Evolutionary conservation across 1,139 yeast genomes (phyloP), one percentile per base, ranked within the genome.

Genomic region (Wickerhamiella infanticola): DNA sequence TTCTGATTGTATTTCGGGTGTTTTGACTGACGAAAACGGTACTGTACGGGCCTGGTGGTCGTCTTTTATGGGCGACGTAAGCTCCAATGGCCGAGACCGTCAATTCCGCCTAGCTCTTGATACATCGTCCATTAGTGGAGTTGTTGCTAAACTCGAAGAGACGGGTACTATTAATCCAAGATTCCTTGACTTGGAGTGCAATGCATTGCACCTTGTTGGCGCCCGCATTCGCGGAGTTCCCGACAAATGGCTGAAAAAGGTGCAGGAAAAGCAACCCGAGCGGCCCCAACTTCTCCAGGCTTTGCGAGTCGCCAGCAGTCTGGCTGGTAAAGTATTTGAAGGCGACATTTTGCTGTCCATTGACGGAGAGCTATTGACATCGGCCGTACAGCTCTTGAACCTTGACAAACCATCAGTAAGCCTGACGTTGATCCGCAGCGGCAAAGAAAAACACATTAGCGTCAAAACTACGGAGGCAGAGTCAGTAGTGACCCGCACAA

Each of bases 181-280:
- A 50, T 79, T 84, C 45, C 69, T 88, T 46, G 95, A 85, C 57
- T 79, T 85, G 39, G 95, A 84, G 56, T 79, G 84, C 55, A 72
- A 74, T 31, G 70, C 88, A 0, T 68, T 81, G 44, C 73, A 84
- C 1, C 70, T 85, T 26, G 72, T 79, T 29, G 81, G 79, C 56
- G 94, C 94, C 3, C 76, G 95, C 62, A 74, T 83, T 43, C 72
- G 85, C 57, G 94, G 94, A 13, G 94, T 86, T 24, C 74, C 90
- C 1, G 90, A 82, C 55, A 77, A 76, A 39, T 84, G 95, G 94
- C 81, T 86, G 51, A 60, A 69, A 36, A 70, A 69, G 53, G 74
- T 83, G 58, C 94, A 83, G 60, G 69, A 73, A 33, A 56, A 55
- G 26, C 68, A 71, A 31, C 68, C 71, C 35, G 84, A 81, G 56